Percentiles rank a stretch among this genome's conserved stretches.
These are phyloP conservation scores for Ophiocordyceps camponoti-saundersi DNA, from an alignment of 2,329 filamentous ascomycete species.

Conservation along the genomic window DNA sequence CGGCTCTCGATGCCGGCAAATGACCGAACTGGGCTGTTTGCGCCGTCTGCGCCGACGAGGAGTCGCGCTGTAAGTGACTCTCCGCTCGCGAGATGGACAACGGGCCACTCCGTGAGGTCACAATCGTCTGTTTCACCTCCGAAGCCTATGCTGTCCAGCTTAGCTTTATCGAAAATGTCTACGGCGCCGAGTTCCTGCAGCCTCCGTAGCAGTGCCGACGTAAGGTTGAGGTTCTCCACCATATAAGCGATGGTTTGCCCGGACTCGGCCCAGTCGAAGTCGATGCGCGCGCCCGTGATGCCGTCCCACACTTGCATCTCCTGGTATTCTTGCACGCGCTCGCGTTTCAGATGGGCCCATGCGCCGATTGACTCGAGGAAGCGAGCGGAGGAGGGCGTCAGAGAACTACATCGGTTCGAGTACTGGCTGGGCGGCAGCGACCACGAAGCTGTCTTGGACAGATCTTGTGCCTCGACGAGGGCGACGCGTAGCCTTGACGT, in stretches of 20 bases:
- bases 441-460: conserved; percentile 51
- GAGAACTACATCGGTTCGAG: conserved; percentile 89
- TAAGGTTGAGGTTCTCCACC: conserved; percentile 87
- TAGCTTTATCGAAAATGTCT: conserved; percentile 57
- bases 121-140: conserved; percentile 51
- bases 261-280: conserved; percentile 58
- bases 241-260: conserved; percentile 75
- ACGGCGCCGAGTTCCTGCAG: conserved; percentile 54
- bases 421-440: conserved; percentile 51
- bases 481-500: conserved; percentile 70
- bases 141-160: conserved; percentile 62
- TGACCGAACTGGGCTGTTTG: conserved; percentile 78
- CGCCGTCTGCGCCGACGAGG: conserved; percentile 83
- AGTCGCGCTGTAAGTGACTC: conserved; percentile 61
- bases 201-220: conserved; percentile 55
- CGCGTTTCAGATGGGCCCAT: conserved; percentile 58
- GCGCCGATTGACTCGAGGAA: conserved; percentile 74
- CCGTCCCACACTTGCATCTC: conserved; percentile 99
- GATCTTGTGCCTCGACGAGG: conserved; percentile 77
- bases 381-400: conserved; percentile 74
- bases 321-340: conserved; percentile 72
- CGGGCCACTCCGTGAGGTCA: conserved; percentile 75
- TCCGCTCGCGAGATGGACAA: conserved; percentile 56
- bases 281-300: conserved; percentile 69
- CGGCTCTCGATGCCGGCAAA: conserved; percentile 75